phyloP scores from a whole-genome alignment of 306 rosid genomes.

The Heteromeles arbutifolia region DNA sequence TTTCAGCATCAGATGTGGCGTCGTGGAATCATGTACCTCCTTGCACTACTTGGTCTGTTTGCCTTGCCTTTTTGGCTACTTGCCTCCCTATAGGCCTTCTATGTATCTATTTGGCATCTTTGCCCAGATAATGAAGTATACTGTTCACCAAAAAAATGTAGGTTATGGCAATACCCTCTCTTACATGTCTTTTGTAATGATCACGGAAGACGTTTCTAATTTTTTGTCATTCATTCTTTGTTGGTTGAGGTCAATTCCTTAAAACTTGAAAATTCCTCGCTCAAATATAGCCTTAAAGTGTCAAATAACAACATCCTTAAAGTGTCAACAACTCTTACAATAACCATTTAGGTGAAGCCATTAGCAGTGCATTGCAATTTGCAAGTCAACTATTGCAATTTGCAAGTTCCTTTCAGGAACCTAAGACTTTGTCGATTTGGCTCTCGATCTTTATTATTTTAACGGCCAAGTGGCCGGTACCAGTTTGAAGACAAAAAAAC shows the following conservation, averaged over 20 bases:
- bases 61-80: no score
- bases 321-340: not conserved
- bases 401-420: not conserved
- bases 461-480: not conserved
- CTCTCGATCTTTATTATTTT: not conserved
- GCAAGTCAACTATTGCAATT: not conserved
- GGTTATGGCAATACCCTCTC: no score
- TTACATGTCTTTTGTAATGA: not conserved
- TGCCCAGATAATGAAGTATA: no score
- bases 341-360: not conserved
- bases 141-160: no score
- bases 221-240: not conserved
- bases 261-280: not conserved
- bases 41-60: no score
- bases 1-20: no score
- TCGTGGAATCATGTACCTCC: no score
- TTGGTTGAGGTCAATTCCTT: not conserved
- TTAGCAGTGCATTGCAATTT: not conserved
- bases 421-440: not conserved
- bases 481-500: not conserved
- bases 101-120: no score
- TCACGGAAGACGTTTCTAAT: not conserved
- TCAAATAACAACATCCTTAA: no score
- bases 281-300: not conserved
- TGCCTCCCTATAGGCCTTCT: no score